These are phyloP conservation scores for Trichocladium uniseriatum DNA, from an alignment of 495 filamentous ascomycete genomes.

Conservation along the genomic window DNA sequence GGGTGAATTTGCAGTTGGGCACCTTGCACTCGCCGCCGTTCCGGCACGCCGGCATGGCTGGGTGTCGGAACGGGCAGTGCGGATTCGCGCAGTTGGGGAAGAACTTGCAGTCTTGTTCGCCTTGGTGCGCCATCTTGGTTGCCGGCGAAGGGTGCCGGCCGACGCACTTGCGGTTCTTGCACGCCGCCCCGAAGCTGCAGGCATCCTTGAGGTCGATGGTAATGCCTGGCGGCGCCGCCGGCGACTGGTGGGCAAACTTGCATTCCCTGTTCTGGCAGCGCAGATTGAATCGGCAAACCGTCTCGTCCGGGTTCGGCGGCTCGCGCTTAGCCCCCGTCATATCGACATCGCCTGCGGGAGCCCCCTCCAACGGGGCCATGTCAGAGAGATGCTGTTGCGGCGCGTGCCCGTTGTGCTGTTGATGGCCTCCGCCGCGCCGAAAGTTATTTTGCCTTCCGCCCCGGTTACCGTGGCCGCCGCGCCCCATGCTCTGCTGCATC, in stretches of 20 bases:
- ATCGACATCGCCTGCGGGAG: conserved; percentile 37
- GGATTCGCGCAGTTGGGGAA: conserved; percentile 89
- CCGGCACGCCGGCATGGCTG: conserved; percentile 66
- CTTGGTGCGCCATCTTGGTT: conserved; percentile 61
- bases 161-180: conserved; percentile 91
- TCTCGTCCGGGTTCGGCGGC: conserved; percentile 46
- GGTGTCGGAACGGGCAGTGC: conserved; percentile 79
- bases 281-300: conserved; percentile 78
- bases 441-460: conserved; percentile 31
- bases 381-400: conserved; percentile 18
- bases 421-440: conserved; percentile 30
- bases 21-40: conserved; percentile 87
- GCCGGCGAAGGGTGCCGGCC: conserved; percentile 90
- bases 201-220: conserved; percentile 68
- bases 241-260: conserved; percentile 87
- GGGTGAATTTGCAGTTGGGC: conserved; percentile 82
- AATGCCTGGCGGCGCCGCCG: conserved; percentile 70
- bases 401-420: conserved; percentile 24
- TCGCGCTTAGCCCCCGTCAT: conserved; percentile 43
- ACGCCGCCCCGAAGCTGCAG: conserved; percentile 80
- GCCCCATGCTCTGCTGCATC: conserved; percentile 41
- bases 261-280: conserved; percentile 83
- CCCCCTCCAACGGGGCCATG: conserved; percentile 18
- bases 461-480: conserved; percentile 46
- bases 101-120: conserved; percentile 85